phyloP scores from a whole-genome alignment of 164 flowering plant species.

The Paratinospora sagittata region DNA sequence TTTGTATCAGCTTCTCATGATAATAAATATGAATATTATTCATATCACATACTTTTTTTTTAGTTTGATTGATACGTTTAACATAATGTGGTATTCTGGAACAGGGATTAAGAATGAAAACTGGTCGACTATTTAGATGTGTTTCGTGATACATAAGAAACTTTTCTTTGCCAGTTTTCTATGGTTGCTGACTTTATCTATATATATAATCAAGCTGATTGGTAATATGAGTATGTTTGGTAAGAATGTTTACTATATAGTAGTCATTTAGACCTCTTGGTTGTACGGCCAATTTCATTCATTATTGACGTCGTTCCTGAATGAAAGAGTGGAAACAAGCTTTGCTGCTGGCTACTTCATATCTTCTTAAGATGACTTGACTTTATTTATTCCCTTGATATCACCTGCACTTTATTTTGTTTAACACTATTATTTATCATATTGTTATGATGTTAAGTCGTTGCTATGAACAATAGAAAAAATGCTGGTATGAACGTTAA shows the following conservation, averaged over 20 bases:
- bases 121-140: neutral
- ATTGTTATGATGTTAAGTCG: neutral
- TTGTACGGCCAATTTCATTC: neutral
- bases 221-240: too few species aligned
- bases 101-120: neutral
- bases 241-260: neutral
- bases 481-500: too few species aligned
- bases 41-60: neutral
- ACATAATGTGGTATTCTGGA: neutral
- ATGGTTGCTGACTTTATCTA: too few species aligned
- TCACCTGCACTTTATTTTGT: neutral
- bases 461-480: too few species aligned
- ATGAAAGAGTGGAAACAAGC: too few species aligned
- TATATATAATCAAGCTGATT: too few species aligned
- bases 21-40: too few species aligned
- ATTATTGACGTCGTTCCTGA: neutral
- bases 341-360: neutral
- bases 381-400: too few species aligned
- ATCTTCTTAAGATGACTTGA: neutral
- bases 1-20: neutral
- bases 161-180: neutral
- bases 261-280: neutral
- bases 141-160: neutral
- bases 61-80: neutral
- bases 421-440: neutral